These are phyloP conservation scores for sunflower (Helianthus annuus) DNA, from an alignment of 129 eudicot genomes.

Conservation along the genomic window DNA sequence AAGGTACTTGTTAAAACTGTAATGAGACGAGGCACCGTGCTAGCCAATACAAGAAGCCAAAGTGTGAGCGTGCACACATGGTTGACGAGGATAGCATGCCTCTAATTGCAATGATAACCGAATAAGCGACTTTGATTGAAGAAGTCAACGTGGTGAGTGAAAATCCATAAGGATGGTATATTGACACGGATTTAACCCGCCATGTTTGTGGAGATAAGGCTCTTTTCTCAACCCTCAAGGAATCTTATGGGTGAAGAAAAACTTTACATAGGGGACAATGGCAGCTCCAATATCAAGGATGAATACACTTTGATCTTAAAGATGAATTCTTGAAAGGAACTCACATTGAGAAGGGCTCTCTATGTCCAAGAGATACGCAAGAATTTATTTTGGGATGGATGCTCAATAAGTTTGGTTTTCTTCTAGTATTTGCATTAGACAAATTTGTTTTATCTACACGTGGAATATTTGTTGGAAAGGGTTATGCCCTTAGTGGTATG, in stretches of 20 bases:
- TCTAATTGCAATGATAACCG: neutral
- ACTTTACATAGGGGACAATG: neutral
- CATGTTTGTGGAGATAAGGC: neutral
- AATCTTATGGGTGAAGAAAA: neutral
- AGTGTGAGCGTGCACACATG: neutral
- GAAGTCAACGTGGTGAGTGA: neutral
- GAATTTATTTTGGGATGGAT: neutral
- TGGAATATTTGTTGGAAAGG: neutral
- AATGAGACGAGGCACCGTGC: neutral
- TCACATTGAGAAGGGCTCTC: neutral
- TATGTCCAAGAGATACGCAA: neutral
- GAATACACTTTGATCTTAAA: neutral
- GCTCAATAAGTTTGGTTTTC: neutral
- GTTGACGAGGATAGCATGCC: neutral
- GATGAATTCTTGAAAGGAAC: neutral
- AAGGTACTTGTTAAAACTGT: neutral
- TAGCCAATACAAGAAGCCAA: neutral
- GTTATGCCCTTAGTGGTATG: too few relatives aligned
- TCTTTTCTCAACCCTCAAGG: neutral
- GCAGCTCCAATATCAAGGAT: neutral
- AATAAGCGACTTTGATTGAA: neutral
- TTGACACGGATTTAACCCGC: neutral
- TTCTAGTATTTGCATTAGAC: neutral
- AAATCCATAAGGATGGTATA: neutral
- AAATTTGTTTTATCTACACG: too few relatives aligned